Base-by-base conservation (phyloP, 805 yeast genomes). In the Candida yuanshanica region DNA sequence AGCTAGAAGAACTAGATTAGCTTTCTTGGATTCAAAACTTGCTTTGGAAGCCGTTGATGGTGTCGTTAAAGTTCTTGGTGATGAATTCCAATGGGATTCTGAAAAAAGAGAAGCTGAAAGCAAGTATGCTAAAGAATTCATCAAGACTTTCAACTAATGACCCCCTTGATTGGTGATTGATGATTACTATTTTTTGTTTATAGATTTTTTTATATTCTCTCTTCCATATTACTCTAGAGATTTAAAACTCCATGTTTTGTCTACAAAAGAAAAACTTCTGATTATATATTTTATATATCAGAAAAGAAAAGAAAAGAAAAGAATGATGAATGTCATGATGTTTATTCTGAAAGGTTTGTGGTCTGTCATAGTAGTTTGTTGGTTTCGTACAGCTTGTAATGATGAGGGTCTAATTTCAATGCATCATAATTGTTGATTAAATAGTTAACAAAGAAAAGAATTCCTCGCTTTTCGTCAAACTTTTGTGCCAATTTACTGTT, bases 1-100 rank as follows among this genome's bases (percentile, higher is more conserved):
- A 50, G 87, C 95, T 42, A 83, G 97, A 72, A 83, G 98, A 73
- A 81, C 91, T 40, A 80, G 98, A 66, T 79, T 87, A 60, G 95
- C 96, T 3, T 91, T 89, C 70, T 72, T 90, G 60, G 90, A 90
- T 66, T 86, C 93, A 33, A 79, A 79, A 62, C 88, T 83, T 49
- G 96, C 97, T 12, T 66, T 80, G 48, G 71, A 68, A 38, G 84
- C 95, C 13, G 80, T 90, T 42, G 95, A 88, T 48, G 83, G 82
- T 47, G 95, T 91, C 29, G 89, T 85, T 38, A 83, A 84, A 52
- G 74, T 87, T 49, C 84, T 90, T 93, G 89, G 80, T 51, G 70
- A 75, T 39, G 93, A 85, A 62, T 72, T 84, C 47, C 66, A 75
- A 36, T 90, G 98, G 98, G 70, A 70, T 50, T 69, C 69, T 34